Conservation (phyloP, 768 basidiomycete species). For the Russula emetica region DNA sequence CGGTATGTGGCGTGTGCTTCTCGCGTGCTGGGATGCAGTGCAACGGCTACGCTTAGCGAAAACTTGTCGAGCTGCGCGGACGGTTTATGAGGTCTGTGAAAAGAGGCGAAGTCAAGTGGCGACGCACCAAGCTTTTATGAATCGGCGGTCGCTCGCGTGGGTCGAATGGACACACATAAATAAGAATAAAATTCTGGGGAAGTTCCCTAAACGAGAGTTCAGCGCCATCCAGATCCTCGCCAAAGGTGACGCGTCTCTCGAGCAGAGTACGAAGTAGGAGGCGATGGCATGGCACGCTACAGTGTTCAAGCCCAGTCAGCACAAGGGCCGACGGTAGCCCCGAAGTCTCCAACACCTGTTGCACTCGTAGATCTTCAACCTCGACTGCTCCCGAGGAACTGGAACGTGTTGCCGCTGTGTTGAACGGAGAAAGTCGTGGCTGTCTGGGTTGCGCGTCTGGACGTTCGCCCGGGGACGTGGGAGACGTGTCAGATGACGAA, state of each 20-base stretch:
- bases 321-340: conserved; percentile 58
- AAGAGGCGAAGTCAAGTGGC: background rate
- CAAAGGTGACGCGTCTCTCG: conserved; percentile 49
- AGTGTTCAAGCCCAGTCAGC: conserved; percentile 65
- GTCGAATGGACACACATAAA: conserved; percentile 69
- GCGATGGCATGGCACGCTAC: conserved; percentile 51
- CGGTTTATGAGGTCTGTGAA: background rate
- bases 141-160: conserved; percentile 61
- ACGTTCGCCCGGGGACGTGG: conserved; percentile 8
- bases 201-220: conserved; percentile 44
- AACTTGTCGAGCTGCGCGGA: conserved; percentile 67
- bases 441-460: conserved; percentile 1
- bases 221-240: conserved; percentile 35
- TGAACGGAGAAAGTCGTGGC: conserved; percentile 28
- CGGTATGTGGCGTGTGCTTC: conserved; percentile 35
- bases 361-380: conserved; percentile 2
- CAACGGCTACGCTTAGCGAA: conserved; percentile 65
- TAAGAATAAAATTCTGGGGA: conserved; percentile 64
- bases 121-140: conserved; percentile 58
- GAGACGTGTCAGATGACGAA: conserved; percentile 9
- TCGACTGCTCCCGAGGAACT: conserved; percentile 14
- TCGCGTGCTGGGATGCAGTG: conserved; percentile 35
- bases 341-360: conserved; percentile 25
- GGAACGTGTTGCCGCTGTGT: conserved; percentile 36
- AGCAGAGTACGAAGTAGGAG: conserved; percentile 50